phyloP scores from a whole-genome alignment of 2,329 filamentous ascomycete genomes.

The Arthrobotrys iridis region DNA sequence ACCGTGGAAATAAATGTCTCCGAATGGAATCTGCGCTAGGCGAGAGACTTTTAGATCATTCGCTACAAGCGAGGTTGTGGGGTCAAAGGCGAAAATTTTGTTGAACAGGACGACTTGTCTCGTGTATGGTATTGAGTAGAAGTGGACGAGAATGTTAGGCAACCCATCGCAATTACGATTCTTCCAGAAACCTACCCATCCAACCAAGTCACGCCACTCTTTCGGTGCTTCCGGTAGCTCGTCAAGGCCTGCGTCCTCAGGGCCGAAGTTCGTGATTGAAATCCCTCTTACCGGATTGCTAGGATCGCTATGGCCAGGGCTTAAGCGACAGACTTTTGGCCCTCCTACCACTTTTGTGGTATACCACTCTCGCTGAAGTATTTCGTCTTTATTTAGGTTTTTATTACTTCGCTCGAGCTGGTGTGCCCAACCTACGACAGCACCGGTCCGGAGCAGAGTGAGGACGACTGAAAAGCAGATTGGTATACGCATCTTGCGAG shows the following conservation, averaged over 20 bases:
- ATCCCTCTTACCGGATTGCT: not conserved
- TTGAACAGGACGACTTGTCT: constrained; percentile 5
- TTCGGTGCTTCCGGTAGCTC: not conserved
- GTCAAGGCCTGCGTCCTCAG: not conserved
- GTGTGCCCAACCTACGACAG: constrained; percentile 10
- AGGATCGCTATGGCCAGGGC: not conserved
- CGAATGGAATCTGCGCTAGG: constrained; percentile 17
- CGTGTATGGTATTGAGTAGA: constrained; percentile 10
- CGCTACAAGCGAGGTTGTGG: not conserved
- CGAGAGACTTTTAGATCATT: not conserved
- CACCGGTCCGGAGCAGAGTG: not conserved
- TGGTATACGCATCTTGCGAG: not conserved
- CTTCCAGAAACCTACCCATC: constrained; percentile 37
- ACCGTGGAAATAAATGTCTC: constrained; percentile 23
- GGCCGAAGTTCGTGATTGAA: constrained; percentile 20
- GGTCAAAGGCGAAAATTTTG: not conserved
- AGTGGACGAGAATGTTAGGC: constrained; percentile 21
- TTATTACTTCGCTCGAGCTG: not conserved
- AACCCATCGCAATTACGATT: not conserved
- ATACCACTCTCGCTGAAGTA: not conserved
- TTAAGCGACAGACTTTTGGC: not conserved
- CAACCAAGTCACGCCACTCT: constrained; percentile 11
- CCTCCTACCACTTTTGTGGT: not conserved
- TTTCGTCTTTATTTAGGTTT: not conserved
- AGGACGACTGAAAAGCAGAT: not conserved